Evolutionary conservation across 1,139 yeast species (phyloP).

Genomic region (Yamadazyma sp.): DNA sequence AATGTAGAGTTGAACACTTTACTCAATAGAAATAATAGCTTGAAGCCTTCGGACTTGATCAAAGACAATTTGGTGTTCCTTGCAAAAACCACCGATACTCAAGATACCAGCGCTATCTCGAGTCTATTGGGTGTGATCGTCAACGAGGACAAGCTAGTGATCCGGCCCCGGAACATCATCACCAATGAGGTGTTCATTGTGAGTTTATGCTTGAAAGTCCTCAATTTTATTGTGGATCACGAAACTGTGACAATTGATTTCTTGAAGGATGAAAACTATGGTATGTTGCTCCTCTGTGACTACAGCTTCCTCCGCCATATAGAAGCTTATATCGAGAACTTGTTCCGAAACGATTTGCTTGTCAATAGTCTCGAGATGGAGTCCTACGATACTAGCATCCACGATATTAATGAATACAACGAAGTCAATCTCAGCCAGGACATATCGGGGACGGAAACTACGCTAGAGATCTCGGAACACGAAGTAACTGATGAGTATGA

Average conservation of each 20-base stretch:
- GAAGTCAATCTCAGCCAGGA: constrained; percentile 11
- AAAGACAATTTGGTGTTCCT: constrained; percentile 35
- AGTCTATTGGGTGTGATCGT: constrained; percentile 9
- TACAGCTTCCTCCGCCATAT: constrained; percentile 27
- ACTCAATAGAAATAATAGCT: constrained; percentile 27
- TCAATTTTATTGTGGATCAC: constrained; percentile 19
- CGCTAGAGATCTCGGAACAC: constrained; percentile 16
- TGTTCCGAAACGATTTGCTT: constrained; percentile 6
- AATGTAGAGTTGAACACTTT: constrained; percentile 40
- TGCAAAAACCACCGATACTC: constrained; percentile 23
- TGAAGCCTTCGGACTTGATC: constrained; percentile 34
- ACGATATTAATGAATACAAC: constrained; percentile 5
- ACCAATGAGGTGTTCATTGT: constrained; percentile 37
- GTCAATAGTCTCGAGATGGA: constrained; percentile 4
- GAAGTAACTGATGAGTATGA: constrained; percentile 7
- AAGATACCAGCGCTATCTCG: constrained; percentile 3
- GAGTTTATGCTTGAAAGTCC: constrained; percentile 24
- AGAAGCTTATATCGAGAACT: constrained; percentile 25
- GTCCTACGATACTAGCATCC: background rate
- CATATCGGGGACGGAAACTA: constrained; percentile 16
- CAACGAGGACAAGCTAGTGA: constrained; percentile 9
- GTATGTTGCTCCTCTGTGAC: constrained; percentile 31
- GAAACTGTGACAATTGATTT: constrained; percentile 23
- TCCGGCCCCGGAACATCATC: constrained; percentile 12
- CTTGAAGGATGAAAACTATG: constrained; percentile 32